Percentiles rank a stretch among this genome's conserved stretches.
Evolutionary conservation across 345 rosid species (phyloP).

Genomic region (Brassica incana): DNA sequence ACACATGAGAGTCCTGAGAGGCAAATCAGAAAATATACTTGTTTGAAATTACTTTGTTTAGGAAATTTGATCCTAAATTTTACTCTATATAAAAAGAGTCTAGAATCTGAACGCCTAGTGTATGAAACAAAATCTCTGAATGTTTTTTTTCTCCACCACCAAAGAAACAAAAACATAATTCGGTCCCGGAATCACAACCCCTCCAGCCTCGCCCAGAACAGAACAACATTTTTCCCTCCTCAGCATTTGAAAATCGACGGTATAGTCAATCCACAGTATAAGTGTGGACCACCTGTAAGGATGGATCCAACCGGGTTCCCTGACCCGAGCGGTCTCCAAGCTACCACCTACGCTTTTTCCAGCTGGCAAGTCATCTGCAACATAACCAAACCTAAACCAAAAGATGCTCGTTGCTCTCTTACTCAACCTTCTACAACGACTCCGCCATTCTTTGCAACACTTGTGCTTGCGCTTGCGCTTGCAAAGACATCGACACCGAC

Average conservation of each 20-base stretch:
- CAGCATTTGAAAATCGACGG: constrained; percentile 72
- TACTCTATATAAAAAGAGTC: too few relatives aligned
- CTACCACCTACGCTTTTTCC: constrained; percentile 57
- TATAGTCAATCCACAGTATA: constrained; percentile 33
- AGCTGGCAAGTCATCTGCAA: constrained; percentile 85
- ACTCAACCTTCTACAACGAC: constrained; percentile 81
- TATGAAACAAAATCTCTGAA: too few relatives aligned
- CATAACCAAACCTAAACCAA: constrained; percentile 61
- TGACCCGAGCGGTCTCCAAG: constrained; percentile 65
- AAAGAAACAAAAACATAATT: too few relatives aligned
- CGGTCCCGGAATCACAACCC: too few relatives aligned
- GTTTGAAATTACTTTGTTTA: background rate
- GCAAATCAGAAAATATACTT: background rate
- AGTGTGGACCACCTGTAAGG: constrained; percentile 53
- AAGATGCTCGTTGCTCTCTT: constrained; percentile 66
- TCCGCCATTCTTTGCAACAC: constrained; percentile 74
- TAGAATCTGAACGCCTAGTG: too few relatives aligned
- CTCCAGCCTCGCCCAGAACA: constrained; percentile 30
- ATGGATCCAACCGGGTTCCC: constrained; percentile 76
- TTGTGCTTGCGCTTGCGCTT: constrained; percentile 57
- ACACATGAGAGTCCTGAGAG: background rate
- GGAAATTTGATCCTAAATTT: background rate
- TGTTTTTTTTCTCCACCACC: too few relatives aligned
- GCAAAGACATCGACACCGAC: constrained; percentile 44
- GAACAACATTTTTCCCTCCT: constrained; percentile 74